Percentiles rank a stretch among this genome's conserved stretches.
These are phyloP conservation scores for Paramecium primaurelia DNA, from an alignment of 73 alveolate genomes.

Conservation along the genomic window DNA sequence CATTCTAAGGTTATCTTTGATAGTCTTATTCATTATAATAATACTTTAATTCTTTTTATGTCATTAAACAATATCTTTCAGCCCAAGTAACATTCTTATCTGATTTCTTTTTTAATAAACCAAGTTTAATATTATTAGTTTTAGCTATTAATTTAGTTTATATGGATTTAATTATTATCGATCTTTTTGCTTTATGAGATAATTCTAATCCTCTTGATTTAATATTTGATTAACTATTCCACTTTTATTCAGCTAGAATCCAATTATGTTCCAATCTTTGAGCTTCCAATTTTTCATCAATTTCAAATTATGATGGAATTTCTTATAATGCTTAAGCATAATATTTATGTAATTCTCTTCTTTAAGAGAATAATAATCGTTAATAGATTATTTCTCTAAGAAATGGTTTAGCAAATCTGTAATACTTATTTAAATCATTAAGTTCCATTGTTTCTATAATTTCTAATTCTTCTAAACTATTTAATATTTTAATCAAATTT, in stretches of 20 bases:
- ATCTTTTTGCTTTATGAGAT: conserved; percentile 52
- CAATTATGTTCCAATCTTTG: conserved; percentile 48
- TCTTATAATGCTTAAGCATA: conserved; percentile 46
- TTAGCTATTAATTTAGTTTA: not conserved
- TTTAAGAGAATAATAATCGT: conserved; percentile 15
- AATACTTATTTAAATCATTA: conserved; percentile 20
- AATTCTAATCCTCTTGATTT: not conserved
- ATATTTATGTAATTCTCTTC: conserved; percentile 43
- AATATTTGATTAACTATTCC: not conserved
- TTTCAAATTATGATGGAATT: conserved; percentile 50
- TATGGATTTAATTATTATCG: conserved; percentile 45
- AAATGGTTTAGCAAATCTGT: conserved; percentile 48
- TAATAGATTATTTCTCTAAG: conserved; percentile 49
- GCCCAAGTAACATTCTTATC: conserved; percentile 44
- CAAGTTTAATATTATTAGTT: conserved; percentile 14
- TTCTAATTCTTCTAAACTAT: not conserved
- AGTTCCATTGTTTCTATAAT: conserved; percentile 40
- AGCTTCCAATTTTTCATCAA: not conserved
- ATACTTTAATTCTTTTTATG: not conserved
- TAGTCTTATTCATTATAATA: not conserved
- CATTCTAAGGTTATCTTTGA: not conserved
- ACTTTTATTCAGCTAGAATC: conserved; percentile 41
- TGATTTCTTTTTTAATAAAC: conserved; percentile 46
- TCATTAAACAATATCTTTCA: not conserved
- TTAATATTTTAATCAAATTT: conserved; percentile 1